Conservation (phyloP, 169 alveolate genomes). For the Cryptosporidium sp. region DNA sequence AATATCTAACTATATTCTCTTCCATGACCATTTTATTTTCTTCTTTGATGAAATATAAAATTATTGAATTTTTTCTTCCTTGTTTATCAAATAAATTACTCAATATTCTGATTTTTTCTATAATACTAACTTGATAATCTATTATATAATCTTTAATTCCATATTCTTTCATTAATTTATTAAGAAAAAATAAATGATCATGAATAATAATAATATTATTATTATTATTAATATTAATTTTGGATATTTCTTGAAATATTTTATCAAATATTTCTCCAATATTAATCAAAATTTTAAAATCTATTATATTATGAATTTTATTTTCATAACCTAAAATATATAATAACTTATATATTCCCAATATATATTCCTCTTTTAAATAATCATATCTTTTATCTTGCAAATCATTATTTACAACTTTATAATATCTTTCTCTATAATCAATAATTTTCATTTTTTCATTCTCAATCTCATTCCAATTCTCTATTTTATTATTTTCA, state of each 20-base stretch:
- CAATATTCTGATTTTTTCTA: conserved; percentile 6
- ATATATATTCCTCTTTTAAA: conserved; percentile 27
- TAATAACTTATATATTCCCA: conserved; percentile 32
- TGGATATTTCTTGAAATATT: background rate
- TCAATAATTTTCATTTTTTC: background rate
- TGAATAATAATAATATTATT: background rate
- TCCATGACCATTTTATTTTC: conserved; percentile 18
- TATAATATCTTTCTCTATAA: conserved; percentile 40
- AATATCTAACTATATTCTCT: background rate
- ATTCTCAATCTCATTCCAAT: background rate
- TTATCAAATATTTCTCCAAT: conserved; percentile 7
- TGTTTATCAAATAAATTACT: background rate
- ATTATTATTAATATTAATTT: background rate
- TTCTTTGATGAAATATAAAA: conserved; percentile 6
- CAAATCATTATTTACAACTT: conserved; percentile 17
- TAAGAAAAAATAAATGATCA: background rate
- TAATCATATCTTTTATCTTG: conserved; percentile 13
- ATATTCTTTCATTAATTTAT: conserved; percentile 6
- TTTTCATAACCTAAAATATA: background rate
- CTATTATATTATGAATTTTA: background rate
- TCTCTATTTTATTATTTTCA: background rate
- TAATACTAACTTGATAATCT: conserved; percentile 32
- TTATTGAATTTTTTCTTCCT: conserved; percentile 33
- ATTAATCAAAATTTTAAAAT: background rate
- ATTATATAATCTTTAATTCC: conserved; percentile 29